phyloP scores from a whole-genome alignment of 2,329 filamentous ascomycete genomes.

The Microdochium nivale region DNA sequence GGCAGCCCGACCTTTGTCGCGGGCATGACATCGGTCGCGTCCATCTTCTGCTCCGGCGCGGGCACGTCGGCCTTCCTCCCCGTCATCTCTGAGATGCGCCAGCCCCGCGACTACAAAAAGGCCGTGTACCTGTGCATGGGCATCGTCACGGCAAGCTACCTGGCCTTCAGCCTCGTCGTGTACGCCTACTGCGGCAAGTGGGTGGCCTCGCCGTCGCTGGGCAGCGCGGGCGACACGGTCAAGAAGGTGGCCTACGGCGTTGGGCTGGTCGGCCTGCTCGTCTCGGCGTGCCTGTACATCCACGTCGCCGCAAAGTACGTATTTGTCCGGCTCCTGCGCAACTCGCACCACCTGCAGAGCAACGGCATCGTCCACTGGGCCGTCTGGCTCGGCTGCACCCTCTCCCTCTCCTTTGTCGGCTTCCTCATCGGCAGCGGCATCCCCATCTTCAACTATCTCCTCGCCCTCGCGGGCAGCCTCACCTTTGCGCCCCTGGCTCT shows the following conservation, averaged over 20 bases:
- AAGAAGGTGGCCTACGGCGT: constrained; percentile 56
- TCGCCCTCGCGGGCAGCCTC: constrained; percentile 20
- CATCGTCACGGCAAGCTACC: constrained; percentile 46
- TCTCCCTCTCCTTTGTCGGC: constrained; percentile 10
- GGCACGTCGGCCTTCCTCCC: constrained; percentile 54
- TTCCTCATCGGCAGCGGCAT: constrained; percentile 16
- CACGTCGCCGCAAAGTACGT: constrained; percentile 24
- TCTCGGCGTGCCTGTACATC: constrained; percentile 24
- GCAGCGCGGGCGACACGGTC: constrained; percentile 47
- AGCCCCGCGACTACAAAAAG: constrained; percentile 50
- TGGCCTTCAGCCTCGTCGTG: constrained; percentile 50
- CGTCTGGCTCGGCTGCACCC: constrained; percentile 18
- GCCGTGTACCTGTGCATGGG: constrained; percentile 50
- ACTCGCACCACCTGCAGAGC: constrained; percentile 18
- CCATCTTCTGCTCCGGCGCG: constrained; percentile 51
- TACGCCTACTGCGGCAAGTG: constrained; percentile 54
- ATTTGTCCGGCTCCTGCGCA: constrained; percentile 22
- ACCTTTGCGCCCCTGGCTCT: constrained; percentile 26
- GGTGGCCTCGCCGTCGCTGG: constrained; percentile 53
- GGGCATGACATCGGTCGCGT: constrained; percentile 47
- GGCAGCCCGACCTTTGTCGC: constrained; percentile 47
- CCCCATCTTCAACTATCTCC: constrained; percentile 21
- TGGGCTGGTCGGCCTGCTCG: constrained; percentile 43
- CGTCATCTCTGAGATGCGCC: constrained; percentile 57
- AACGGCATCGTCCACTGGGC: constrained; percentile 19